Percentiles rank a stretch among this genome's conserved stretches.
These are phyloP conservation scores for Moesziomyces sp. DNA, from an alignment of 1,284 basidiomycete species.

Conservation along the genomic window DNA sequence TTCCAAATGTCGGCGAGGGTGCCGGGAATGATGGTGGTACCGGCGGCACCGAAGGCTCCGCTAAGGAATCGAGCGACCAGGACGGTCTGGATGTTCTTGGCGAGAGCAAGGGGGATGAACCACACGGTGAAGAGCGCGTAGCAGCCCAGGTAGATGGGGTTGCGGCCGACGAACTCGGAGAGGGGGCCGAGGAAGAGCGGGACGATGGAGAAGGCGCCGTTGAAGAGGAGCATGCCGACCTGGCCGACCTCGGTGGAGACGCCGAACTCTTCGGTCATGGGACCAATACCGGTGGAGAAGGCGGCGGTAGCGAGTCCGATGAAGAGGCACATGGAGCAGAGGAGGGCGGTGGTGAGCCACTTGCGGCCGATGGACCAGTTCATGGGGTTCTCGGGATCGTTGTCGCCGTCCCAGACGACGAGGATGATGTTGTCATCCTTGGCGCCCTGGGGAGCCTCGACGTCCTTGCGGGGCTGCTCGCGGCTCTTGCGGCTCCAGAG, in stretches of 20 bases:
- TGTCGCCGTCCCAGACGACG: conserved; percentile 54
- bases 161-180: conserved; percentile 66
- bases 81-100: conserved; percentile 64
- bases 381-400: conserved; percentile 59
- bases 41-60: conserved; percentile 65
- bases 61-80: conserved; percentile 64
- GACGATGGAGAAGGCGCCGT: conserved; percentile 55
- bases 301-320: conserved; percentile 66
- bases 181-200: conserved; percentile 66
- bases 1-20: conserved; percentile 62
- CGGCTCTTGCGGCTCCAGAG: conserved; percentile 45
- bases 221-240: conserved; percentile 65
- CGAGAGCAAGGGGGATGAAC: conserved; percentile 63
- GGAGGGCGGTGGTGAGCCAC: conserved; percentile 56
- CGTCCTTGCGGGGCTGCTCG: conserved; percentile 32
- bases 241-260: conserved; percentile 62
- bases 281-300: conserved; percentile 60
- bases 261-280: conserved; percentile 63
- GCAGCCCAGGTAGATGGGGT: conserved; percentile 64
- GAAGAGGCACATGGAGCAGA: conserved; percentile 62
- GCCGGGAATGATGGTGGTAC: conserved; percentile 57
- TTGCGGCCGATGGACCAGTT: conserved; percentile 56
- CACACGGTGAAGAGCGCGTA: conserved; percentile 65
- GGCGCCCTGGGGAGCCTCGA: conserved; percentile 26
- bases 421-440: conserved; percentile 55